A percentile compares a stretch with the other conserved stretches of the same genome.
Conservation (phyloP, 208 protist species). For the Trypanosoma melophagium region DNA sequence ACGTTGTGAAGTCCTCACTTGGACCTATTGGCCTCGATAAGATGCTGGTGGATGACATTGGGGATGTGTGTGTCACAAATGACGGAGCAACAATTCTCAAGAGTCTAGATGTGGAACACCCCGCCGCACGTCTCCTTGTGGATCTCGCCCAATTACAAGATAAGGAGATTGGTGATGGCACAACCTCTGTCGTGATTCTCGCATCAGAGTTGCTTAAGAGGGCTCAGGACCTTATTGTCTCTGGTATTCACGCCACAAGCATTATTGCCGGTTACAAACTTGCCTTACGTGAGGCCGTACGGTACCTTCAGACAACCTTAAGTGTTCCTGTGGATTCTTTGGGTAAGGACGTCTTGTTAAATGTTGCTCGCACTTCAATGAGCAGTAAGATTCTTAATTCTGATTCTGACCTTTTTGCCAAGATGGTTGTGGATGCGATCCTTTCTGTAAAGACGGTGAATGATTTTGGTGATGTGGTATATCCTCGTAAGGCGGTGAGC, state of each 20-base stretch:
- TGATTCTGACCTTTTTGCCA: conserved; percentile 97
- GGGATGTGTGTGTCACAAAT: conserved; percentile 99
- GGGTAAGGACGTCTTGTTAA: conserved; percentile 94
- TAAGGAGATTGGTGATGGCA: conserved; percentile 99
- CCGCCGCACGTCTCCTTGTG: conserved; percentile 96
- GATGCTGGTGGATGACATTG: conserved; percentile 99
- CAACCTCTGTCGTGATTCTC: conserved; percentile 99
- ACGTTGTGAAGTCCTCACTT: conserved; percentile 99
- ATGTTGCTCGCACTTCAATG: conserved; percentile 99
- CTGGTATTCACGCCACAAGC: conserved; percentile 98
- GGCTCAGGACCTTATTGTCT: conserved; percentile 96
- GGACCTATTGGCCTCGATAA: conserved; percentile 99
- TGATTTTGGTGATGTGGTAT: conserved; percentile 93
- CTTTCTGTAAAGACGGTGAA: conserved; percentile 91
- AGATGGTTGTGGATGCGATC: conserved; percentile 95
- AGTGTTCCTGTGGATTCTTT: conserved; percentile 84
- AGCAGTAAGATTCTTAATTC: conserved; percentile 99
- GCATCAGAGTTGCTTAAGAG: conserved; percentile 99
- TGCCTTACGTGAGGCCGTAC: conserved; percentile 94
- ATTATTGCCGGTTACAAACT: conserved; percentile 99
- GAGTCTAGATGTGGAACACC: conserved; percentile 93
- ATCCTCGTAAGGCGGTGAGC: conserved; percentile 97
- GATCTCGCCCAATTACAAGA: conserved; percentile 99
- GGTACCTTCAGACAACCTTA: conserved; percentile 95
- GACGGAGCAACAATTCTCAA: conserved; percentile 98